phyloP scores from a whole-genome alignment of 106 monocot species.

The Dendrobium catenatum region DNA sequence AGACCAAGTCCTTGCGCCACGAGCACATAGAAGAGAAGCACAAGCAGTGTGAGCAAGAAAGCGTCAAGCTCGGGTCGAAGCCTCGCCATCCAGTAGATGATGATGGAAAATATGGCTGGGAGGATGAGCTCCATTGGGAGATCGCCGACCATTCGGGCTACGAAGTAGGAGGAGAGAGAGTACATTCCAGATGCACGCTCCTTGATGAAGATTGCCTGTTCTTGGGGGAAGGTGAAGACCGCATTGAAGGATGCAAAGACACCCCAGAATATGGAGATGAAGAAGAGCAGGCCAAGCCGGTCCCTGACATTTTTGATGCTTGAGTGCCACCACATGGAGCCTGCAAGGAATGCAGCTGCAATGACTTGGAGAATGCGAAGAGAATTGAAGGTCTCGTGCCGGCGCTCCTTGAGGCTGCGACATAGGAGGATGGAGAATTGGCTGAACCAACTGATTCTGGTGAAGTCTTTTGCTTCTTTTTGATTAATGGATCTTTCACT shows the following conservation, averaged over 20 bases:
- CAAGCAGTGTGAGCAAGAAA: slow-evolving; percentile 18
- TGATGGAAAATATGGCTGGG: slow-evolving; percentile 13
- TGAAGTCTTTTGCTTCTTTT: slow-evolving; percentile 14
- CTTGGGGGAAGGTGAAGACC: slow-evolving; percentile 37
- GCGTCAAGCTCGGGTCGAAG: slow-evolving; percentile 5
- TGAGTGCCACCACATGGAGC: slow-evolving; percentile 85
- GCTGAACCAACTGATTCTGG: slow-evolving; percentile 56
- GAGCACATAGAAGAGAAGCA: slow-evolving; percentile 22
- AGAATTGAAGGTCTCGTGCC: slow-evolving; percentile 81
- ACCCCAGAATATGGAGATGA: slow-evolving; percentile 32
- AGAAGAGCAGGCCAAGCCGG: slow-evolving; percentile 68
- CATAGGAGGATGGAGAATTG: slow-evolving; percentile 82
- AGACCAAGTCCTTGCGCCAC: slow-evolving; percentile 34
- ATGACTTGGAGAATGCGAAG: slow-evolving; percentile 72
- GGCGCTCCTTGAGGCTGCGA: slow-evolving; percentile 74
- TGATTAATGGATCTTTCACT: slow-evolving; percentile 7
- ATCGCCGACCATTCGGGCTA: slow-evolving; percentile 24
- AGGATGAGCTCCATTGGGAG: slow-evolving; percentile 30
- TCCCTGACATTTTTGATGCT: slow-evolving; percentile 44
- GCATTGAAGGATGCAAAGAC: slow-evolving; percentile 33
- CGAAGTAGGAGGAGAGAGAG: slow-evolving; percentile 24
- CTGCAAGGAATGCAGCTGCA: slow-evolving; percentile 57
- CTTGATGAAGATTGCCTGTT: slow-evolving; percentile 25
- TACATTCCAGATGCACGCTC: slow-evolving; percentile 31
- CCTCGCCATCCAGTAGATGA: slow-evolving; percentile 39